A percentile compares a stretch with the other conserved stretches of the same genome.
phyloP scores from a whole-genome alignment of 306 rosid genomes.

The Gastrolobium villosum region DNA sequence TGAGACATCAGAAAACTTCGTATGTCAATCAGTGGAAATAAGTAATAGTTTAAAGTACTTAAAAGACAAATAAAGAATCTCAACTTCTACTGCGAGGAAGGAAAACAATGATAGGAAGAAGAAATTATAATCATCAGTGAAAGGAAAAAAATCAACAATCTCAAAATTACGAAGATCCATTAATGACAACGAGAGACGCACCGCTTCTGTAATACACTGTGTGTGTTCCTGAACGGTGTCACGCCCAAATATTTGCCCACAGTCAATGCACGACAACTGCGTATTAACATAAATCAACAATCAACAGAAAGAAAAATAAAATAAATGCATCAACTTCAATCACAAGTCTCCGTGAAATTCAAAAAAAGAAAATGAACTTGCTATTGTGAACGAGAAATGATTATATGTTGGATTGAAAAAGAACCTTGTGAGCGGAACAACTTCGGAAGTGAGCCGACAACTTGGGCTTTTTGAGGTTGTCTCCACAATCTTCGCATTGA shows the following conservation, averaged over 20 bases:
- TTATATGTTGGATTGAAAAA: background rate
- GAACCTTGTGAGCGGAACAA: conserved; percentile 81
- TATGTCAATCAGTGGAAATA: too few relatives aligned
- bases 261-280: conserved; percentile 95
- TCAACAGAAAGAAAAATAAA: too few relatives aligned
- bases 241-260: conserved; percentile 80
- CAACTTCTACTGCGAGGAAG: background rate
- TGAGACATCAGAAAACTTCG: background rate
- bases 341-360: background rate
- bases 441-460: conserved; percentile 72
- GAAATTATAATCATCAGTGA: background rate
- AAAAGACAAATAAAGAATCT: too few relatives aligned
- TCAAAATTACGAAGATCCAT: background rate
- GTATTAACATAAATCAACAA: conserved; percentile 25
- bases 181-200: conserved; percentile 49
- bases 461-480: conserved; percentile 91
- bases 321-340: background rate
- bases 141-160: too few relatives aligned
- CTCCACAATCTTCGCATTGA: conserved; percentile 96
- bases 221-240: conserved; percentile 83
- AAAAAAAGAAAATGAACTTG: background rate
- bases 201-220: conserved; percentile 92
- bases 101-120: background rate
- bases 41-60: background rate
- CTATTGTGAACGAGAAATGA: background rate